Evolutionary conservation across 78 protist genomes (phyloP).

Genomic region (Tieghemostelium lacteum): DNA sequence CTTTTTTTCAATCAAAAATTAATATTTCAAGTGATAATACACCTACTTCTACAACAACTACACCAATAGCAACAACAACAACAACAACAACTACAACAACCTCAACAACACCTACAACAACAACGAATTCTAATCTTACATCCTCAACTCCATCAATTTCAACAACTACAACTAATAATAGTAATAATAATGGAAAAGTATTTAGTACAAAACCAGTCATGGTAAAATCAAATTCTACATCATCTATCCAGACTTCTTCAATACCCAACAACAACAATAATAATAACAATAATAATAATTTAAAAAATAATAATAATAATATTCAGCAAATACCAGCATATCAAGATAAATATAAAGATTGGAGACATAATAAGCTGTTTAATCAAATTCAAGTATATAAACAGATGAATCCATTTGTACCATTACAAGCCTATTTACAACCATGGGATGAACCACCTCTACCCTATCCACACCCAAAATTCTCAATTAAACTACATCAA

Average conservation of each 20-base stretch:
- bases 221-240: not conserved
- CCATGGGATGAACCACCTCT: conserved; percentile 77
- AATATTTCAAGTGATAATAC: not conserved
- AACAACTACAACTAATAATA: not conserved
- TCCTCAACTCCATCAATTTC: not conserved
- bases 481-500: conserved; percentile 62
- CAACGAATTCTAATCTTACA: not conserved
- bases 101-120: not conserved
- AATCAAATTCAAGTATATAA: conserved; percentile 46
- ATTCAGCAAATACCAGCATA: not conserved
- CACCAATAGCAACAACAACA: conserved; percentile 7
- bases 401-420: conserved; percentile 20
- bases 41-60: not conserved
- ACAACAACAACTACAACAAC: not conserved
- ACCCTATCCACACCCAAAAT: conserved; percentile 68
- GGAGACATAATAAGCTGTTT: conserved; percentile 70
- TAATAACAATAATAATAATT: not conserved
- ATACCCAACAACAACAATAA: too few species aligned
- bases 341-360: conserved; percentile 48
- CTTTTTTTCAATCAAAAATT: too few species aligned
- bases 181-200: not conserved
- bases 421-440: conserved; percentile 36
- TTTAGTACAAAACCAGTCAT: not conserved
- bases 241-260: not conserved
- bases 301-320: too few species aligned